These are phyloP conservation scores for Quaeritorhiza haematococci DNA, from an alignment of 371 early-diverging fungal genomes.

Conservation along the genomic window DNA sequence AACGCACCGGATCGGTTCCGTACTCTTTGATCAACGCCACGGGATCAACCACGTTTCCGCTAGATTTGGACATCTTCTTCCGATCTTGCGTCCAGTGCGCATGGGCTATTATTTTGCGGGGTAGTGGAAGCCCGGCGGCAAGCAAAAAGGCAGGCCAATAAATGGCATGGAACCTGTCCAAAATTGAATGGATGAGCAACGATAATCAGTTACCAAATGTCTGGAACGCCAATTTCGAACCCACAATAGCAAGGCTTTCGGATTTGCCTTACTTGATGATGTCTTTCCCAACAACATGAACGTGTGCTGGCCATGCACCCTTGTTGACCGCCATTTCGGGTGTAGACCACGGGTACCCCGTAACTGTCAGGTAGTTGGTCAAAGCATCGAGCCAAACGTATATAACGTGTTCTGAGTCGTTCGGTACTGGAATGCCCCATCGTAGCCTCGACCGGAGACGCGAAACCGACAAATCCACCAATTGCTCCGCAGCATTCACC, in stretches of 20 bases:
- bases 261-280: constrained; percentile 65
- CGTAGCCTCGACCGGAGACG: constrained; percentile 68
- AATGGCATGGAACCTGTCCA: constrained; percentile 79
- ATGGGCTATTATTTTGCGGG: constrained; percentile 78
- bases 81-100: constrained; percentile 88
- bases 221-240: background rate
- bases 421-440: constrained; percentile 94
- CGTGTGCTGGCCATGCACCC: constrained; percentile 65
- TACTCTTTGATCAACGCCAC: constrained; percentile 59
- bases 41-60: constrained; percentile 89
- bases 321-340: constrained; percentile 1
- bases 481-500: background rate
- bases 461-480: constrained; percentile 81
- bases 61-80: constrained; percentile 90
- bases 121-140: constrained; percentile 76
- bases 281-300: constrained; percentile 92
- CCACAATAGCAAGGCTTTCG: background rate
- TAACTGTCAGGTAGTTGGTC: constrained; percentile 83
- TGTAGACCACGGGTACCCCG: constrained; percentile 84
- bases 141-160: constrained; percentile 94
- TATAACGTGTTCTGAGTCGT: constrained; percentile 75
- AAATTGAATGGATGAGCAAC: background rate
- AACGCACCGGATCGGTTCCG: constrained; percentile 86
- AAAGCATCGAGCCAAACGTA: constrained; percentile 98
- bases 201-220: background rate